Base-by-base conservation (phyloP, 805 yeast species). In the Wickerhamiella azyma region DNA sequence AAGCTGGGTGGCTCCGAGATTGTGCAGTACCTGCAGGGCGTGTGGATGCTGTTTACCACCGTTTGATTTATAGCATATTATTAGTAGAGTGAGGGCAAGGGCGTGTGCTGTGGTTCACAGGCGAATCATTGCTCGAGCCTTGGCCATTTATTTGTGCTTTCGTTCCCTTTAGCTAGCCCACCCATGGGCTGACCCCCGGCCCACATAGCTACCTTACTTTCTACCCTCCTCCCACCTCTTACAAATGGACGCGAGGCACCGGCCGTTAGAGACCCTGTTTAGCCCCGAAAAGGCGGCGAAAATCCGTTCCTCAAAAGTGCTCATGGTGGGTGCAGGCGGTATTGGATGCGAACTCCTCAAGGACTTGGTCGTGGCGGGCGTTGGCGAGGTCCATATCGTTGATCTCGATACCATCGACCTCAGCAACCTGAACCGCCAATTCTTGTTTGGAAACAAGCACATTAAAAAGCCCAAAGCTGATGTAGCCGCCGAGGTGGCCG, bases 341-440 rank as follows among this genome's bases (percentile, higher is more conserved):
- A 92, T 92, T 68, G 99, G 99, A 32, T 92, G 98, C 69, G 99
- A 92, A 68, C 88, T 92, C 86, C 70, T 92, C 59, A 92, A 92
- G 65, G 92, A 86, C 59, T 88, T 97, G 94, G 96, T 96, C 5
- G 72, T 92, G 72, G 74, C 88, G 75, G 98, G 98, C 32, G 53
- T 57, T 13, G 55, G 56, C 37, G 57, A 54, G 44, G 50, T 57
- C 28, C 59, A 57, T 41, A 36, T 57, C 9, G 62, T 88, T n/a
- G 99, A 92, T 64, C 69, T 92, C 47, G 99, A 92, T 59, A 92
- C 97, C 0, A 85, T 92, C 54, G 96, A 94, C 52, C 67, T 92
- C 28, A 81, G 94, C 46, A 92, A 92, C 61, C 70, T 92, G 60
- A 92, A 92, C 60, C 72, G 99, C 48, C 99, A 92, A 62, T 92